Conservation (phyloP, 805 yeast genomes). For the Cyberlindnera mississippiensis region DNA sequence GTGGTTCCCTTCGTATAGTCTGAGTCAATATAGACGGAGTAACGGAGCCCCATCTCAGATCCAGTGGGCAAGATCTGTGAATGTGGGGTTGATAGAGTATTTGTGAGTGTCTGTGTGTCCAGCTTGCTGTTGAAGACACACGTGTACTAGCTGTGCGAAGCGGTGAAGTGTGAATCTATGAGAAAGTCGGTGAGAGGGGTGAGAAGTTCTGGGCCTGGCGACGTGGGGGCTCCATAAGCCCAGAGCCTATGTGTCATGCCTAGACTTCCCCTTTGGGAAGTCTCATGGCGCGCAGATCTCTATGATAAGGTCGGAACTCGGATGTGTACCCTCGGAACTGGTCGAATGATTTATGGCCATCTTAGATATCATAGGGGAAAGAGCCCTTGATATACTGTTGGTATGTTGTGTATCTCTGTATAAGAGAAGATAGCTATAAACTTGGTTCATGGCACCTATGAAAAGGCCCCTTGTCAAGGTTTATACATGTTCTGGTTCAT, state of each 20-base stretch:
- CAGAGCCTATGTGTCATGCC: conserved; percentile 1
- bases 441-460: too few species aligned
- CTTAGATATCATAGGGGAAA: too few species aligned
- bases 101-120: neutral
- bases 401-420: too few species aligned
- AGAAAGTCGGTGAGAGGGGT: too few species aligned
- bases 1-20: conserved; percentile 28
- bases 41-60: conserved; percentile 45
- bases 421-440: too few species aligned
- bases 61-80: too few species aligned
- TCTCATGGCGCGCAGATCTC: conserved; percentile 2
- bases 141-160: too few species aligned
- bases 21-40: conserved; percentile 38
- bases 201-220: neutral
- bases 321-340: neutral
- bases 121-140: neutral
- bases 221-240: neutral
- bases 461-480: too few species aligned
- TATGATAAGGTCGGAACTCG: conserved; percentile 8
- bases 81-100: neutral
- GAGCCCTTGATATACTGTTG: too few species aligned
- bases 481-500: too few species aligned
- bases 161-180: too few species aligned
- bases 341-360: too few species aligned
- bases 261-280: conserved; percentile 12